Percentiles rank a stretch among this genome's conserved stretches.
Conservation (phyloP, 2,329 filamentous ascomycete genomes). For the Fusarium staphyleae region DNA sequence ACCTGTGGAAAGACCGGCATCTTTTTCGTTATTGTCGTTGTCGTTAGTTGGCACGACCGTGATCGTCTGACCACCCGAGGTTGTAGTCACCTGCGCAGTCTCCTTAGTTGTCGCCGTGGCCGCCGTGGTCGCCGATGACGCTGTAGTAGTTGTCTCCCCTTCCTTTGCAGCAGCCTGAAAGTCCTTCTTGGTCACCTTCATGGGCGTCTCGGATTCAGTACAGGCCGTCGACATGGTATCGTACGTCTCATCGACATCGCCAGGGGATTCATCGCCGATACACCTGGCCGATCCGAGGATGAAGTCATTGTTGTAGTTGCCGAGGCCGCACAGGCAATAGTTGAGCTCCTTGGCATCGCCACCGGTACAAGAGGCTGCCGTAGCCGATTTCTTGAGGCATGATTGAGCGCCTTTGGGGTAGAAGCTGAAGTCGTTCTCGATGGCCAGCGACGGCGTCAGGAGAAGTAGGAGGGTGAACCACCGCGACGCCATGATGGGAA, state of each 20-base stretch:
- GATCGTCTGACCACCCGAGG: conserved; percentile 18
- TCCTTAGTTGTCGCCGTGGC: conserved; percentile 5
- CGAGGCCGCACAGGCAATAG: conserved; percentile 54
- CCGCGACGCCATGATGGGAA: conserved; percentile 38
- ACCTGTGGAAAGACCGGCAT: conserved; percentile 44
- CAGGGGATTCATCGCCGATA: conserved; percentile 46
- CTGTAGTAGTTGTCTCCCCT: conserved; percentile 2
- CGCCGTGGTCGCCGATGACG: conserved; percentile 6
- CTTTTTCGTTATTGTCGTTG: background rate
- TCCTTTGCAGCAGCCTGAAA: conserved; percentile 47
- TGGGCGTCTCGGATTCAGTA: conserved; percentile 51
- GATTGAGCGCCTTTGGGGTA: conserved; percentile 45
- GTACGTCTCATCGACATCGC: conserved; percentile 54
- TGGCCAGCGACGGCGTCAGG: conserved; percentile 31
- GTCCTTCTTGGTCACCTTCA: conserved; percentile 51
- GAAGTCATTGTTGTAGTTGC: conserved; percentile 55
- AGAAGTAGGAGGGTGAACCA: conserved; percentile 44
- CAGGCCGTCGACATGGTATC: conserved; percentile 54
- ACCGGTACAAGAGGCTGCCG: conserved; percentile 51
- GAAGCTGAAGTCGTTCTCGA: conserved; percentile 46
- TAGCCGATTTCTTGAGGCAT: conserved; percentile 54
- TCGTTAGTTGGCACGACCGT: conserved; percentile 17
- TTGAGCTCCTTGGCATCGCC: conserved; percentile 52
- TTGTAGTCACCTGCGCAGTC: conserved; percentile 18
- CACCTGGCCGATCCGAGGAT: conserved; percentile 56